Evolutionary conservation across 2,329 filamentous ascomycete genomes (phyloP).

Genomic region (Allantophomopsis cytisporea): DNA sequence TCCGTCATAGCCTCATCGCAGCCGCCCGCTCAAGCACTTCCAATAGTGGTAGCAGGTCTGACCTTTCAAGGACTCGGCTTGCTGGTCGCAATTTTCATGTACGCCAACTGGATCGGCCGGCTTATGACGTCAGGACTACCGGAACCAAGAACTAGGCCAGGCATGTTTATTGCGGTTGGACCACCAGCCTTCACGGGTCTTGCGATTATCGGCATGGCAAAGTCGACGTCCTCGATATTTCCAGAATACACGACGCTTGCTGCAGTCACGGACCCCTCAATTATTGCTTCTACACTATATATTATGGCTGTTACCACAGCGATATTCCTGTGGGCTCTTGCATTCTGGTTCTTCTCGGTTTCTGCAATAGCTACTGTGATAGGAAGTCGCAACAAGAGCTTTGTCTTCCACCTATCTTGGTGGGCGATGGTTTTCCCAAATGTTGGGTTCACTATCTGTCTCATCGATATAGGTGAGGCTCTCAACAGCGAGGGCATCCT

Average conservation of each 20-base stretch:
- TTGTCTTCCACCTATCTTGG: conserved; percentile 45
- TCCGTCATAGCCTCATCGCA: conserved; percentile 50
- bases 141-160: conserved; percentile 47
- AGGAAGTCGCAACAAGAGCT: conserved; percentile 29
- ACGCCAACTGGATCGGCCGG: conserved; percentile 56
- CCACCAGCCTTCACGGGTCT: conserved; percentile 60
- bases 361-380: conserved; percentile 20
- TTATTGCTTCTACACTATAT: conserved; percentile 22
- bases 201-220: conserved; percentile 55
- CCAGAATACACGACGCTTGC: conserved; percentile 14
- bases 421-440: conserved; percentile 53
- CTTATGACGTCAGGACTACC: conserved; percentile 49
- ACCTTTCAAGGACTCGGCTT: conserved; percentile 60
- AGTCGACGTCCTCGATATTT: conserved; percentile 25
- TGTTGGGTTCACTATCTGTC: conserved; percentile 42
- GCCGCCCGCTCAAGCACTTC: conserved; percentile 37
- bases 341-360: conserved; percentile 39
- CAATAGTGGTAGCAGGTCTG: conserved; percentile 52
- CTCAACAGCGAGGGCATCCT: conserved; percentile 29
- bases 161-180: conserved; percentile 66
- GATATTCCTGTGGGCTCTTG: conserved; percentile 51
- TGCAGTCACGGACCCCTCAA: conserved; percentile 19
- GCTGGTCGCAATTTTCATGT: conserved; percentile 58
- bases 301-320: conserved; percentile 25
- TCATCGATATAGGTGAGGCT: conserved; percentile 36